Conservation (phyloP, 2,329 filamentous ascomycete species). For the Botrytis sinoallii region DNA sequence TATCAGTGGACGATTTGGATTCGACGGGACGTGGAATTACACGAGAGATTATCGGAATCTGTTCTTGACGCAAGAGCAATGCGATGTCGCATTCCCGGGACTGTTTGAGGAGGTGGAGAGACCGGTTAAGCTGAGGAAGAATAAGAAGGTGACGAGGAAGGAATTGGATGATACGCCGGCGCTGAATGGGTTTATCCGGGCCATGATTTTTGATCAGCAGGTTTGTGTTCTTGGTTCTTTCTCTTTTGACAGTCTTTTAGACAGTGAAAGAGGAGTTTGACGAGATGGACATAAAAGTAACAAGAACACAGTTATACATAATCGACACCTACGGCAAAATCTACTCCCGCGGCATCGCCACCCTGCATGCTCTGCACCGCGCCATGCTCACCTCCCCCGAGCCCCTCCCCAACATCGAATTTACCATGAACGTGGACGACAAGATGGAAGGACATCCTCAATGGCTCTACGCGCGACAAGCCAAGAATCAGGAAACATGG, state of each 20-base stretch:
- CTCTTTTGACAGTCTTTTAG: neutral
- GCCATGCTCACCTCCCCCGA: constrained; percentile 49
- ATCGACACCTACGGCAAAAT: constrained; percentile 13
- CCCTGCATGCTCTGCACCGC: constrained; percentile 51
- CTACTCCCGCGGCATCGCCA: constrained; percentile 39
- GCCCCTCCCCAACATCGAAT: constrained; percentile 48
- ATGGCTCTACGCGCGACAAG: constrained; percentile 16
- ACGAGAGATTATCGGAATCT: constrained; percentile 16
- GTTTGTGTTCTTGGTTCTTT: constrained; percentile 22
- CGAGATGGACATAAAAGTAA: neutral
- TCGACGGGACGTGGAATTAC: constrained; percentile 13
- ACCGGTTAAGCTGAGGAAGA: constrained; percentile 12
- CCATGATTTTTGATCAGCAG: constrained; percentile 17
- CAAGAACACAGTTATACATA: constrained; percentile 6
- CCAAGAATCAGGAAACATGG: constrained; percentile 36
- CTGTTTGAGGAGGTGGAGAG: constrained; percentile 25
- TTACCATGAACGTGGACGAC: constrained; percentile 51
- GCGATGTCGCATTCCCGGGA: constrained; percentile 18
- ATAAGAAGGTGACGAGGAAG: constrained; percentile 7
- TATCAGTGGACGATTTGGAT: neutral
- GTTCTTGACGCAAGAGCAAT: constrained; percentile 20
- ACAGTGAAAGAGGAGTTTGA: no score
- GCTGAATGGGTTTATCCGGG: constrained; percentile 17
- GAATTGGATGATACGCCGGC: constrained; percentile 13
- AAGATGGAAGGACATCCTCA: constrained; percentile 36